These are phyloP conservation scores for Trametes coccinea DNA, from an alignment of 768 basidiomycete genomes.

Conservation along the genomic window DNA sequence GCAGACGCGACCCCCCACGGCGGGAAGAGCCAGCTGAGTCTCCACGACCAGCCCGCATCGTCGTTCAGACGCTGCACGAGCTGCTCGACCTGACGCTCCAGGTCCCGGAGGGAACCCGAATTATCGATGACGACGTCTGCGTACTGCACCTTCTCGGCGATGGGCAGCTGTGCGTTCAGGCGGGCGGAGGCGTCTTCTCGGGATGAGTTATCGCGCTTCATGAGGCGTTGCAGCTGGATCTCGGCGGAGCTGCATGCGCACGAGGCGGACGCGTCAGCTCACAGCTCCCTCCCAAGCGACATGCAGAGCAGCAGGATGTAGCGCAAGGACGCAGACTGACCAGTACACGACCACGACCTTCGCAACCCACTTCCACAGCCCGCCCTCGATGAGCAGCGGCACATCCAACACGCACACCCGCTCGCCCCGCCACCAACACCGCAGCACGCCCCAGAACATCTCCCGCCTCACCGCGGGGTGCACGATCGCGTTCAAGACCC, in stretches of 20 bases:
- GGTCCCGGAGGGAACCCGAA: slow-evolving; percentile 69
- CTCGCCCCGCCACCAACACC: slow-evolving; percentile 75
- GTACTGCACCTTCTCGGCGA: slow-evolving; percentile 76
- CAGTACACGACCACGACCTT: slow-evolving; percentile 90
- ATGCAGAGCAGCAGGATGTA: background rate
- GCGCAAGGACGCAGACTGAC: slow-evolving; percentile 43
- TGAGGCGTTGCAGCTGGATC: slow-evolving; percentile 82
- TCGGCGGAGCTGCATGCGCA: slow-evolving; percentile 62
- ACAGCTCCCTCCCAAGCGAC: background rate
- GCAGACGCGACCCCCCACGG: slow-evolving; percentile 54
- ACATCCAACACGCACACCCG: slow-evolving; percentile 86
- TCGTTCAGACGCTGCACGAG: slow-evolving; percentile 43
- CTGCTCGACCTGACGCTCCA: slow-evolving; percentile 54
- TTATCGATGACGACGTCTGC: slow-evolving; percentile 91
- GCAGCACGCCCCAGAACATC: slow-evolving; percentile 70
- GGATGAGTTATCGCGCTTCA: slow-evolving; percentile 68
- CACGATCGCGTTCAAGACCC: slow-evolving; percentile 77
- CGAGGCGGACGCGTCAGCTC: background rate
- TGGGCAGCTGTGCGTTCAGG: slow-evolving; percentile 78
- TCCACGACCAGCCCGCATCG: slow-evolving; percentile 58
- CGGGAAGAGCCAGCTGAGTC: slow-evolving; percentile 62
- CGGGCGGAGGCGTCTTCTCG: slow-evolving; percentile 70
- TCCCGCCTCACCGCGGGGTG: slow-evolving; percentile 87
- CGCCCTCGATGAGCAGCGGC: slow-evolving; percentile 88
- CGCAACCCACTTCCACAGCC: slow-evolving; percentile 81